A percentile compares a stretch with the other conserved stretches of the same genome.
phyloP scores from a whole-genome alignment of 75 land plant species.

The Azolla pinnata region DNA sequence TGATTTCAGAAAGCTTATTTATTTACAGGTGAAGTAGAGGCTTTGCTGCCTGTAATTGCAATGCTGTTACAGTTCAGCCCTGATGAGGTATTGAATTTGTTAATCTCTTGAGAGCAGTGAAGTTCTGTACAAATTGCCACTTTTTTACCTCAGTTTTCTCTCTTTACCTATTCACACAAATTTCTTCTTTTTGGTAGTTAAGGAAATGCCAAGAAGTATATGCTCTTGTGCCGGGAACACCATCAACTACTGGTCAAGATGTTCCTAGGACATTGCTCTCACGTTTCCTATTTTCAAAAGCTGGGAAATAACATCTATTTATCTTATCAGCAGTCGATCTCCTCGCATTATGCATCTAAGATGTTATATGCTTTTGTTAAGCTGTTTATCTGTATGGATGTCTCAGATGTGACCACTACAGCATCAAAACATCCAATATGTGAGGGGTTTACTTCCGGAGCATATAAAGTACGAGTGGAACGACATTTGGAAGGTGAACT shows the following conservation, averaged over 20 bases:
- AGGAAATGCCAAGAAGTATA: conserved; percentile 76
- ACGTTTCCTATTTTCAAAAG: conserved; percentile 39
- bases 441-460: too few relatives aligned
- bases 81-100: conserved; percentile 59
- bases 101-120: neutral
- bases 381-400: too few relatives aligned
- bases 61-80: conserved; percentile 93
- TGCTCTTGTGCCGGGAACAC: conserved; percentile 27
- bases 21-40: conserved; percentile 82
- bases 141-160: neutral
- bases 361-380: too few relatives aligned
- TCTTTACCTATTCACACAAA: neutral
- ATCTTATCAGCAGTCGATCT: too few relatives aligned
- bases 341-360: too few relatives aligned
- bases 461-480: too few relatives aligned
- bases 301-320: conserved; percentile 3
- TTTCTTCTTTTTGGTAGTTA: conserved; percentile 32
- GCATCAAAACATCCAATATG: too few relatives aligned
- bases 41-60: conserved; percentile 81
- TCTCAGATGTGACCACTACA: too few relatives aligned
- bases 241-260: conserved; percentile 34
- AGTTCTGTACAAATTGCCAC: neutral
- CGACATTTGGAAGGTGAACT: too few relatives aligned
- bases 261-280: conserved; percentile 63
- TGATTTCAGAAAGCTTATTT: neutral